Conservation (phyloP, 306 rosid genomes). For the Casuarina cunninghamiana region DNA sequence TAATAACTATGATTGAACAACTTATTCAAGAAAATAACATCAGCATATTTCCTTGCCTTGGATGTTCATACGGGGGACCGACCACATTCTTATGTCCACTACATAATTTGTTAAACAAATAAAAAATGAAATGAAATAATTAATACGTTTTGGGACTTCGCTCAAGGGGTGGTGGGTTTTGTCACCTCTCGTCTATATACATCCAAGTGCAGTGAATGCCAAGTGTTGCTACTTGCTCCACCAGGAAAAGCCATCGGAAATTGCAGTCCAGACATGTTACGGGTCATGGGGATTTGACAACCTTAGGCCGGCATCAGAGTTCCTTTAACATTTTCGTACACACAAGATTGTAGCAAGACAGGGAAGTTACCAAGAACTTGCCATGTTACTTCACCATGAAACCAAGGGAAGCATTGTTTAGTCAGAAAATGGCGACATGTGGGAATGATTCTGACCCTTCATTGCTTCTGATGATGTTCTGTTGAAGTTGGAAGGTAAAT, state of each 20-base stretch:
- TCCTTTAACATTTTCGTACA: not conserved
- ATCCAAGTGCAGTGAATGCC: not conserved
- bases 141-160: no score
- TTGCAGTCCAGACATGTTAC: not conserved
- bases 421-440: not conserved
- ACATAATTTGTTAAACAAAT: no score
- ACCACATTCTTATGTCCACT: no score
- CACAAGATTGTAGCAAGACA: not conserved
- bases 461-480: not conserved
- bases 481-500: not conserved
- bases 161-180: no score
- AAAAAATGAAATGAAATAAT: no score
- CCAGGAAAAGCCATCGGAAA: conserved; percentile 17
- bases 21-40: no score
- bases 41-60: no score
- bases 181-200: no score
- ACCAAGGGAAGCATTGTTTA: not conserved
- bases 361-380: conserved; percentile 31
- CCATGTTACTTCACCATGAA: not conserved
- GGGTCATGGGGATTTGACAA: no score
- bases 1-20: no score
- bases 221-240: not conserved
- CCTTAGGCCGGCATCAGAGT: not conserved
- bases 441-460: not conserved
- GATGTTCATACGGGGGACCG: no score